Evolutionary conservation across 2,329 filamentous ascomycete genomes (phyloP), one percentile per base, ranked within the genome.

Genomic region (Claviceps cyperi): DNA sequence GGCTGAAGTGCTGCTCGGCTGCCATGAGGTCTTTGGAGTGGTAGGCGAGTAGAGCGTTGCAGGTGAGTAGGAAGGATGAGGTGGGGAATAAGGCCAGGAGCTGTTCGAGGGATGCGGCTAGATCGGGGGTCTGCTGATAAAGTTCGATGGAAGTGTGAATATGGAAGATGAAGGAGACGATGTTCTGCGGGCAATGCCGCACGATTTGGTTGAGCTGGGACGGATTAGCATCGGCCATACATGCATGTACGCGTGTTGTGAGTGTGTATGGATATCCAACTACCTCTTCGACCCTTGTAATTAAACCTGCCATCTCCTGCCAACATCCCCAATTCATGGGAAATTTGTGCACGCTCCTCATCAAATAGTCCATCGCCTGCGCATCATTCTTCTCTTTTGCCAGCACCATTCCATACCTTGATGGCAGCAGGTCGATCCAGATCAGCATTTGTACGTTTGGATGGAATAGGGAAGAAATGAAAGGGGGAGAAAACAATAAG

Each of bases 301-400:
- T 78, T 24, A 97, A 73, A 39, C 82, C 82, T 4, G 86, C 86
- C 64, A 98, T 78, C 68, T 98, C 92, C 52, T 92, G 77, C 92
- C 92, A 98, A 54, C 89, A 90, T 7, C 89, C 88, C 92, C 92
- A 98, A 62, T 97, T 95, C 77, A 90, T 95, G 1, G 89, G 86
- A 59, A 89, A 94, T 40, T 88, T 71, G 63, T 94, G 86, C 9
- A 96, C 86, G 61, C 90, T 95, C 55, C 81, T 78, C 48, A 96
- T 73, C n/a, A 98, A 75, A 76, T 86, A 95, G 55, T 85, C 80
- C 65, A 91, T 82, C 1, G 92, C 92, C 53, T 85, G 76, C 43
- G 82, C 76, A 57, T 94, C 89, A 59, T 92, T 96, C 66, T 94
- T 94, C 53, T 90, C 84, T 65, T 90, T 95, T 37, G 87, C 78